phyloP scores from a whole-genome alignment of 2,329 filamentous ascomycete species.

The Daldinia eschscholtzii region DNA sequence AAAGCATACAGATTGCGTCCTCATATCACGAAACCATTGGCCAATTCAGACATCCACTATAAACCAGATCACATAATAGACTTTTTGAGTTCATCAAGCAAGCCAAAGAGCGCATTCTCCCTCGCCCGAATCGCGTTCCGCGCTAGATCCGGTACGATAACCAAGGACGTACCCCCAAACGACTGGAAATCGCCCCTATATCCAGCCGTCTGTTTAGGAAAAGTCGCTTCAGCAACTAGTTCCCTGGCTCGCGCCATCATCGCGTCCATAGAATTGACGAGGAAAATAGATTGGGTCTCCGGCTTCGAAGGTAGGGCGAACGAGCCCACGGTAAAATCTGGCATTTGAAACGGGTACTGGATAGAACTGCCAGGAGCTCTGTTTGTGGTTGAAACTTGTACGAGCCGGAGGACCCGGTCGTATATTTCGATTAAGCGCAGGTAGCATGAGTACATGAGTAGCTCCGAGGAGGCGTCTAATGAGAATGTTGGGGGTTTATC shows the following conservation, averaged over 20 bases:
- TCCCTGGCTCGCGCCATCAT: background rate
- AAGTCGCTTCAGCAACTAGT: background rate
- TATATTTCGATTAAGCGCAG: constrained; percentile 8
- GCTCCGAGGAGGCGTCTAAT: constrained; percentile 7
- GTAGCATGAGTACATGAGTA: constrained; percentile 6
- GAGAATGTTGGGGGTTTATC: background rate
- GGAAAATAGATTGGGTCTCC: background rate
- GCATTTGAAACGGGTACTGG: background rate
- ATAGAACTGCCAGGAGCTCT: background rate
- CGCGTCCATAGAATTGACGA: background rate
- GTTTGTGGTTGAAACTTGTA: background rate
- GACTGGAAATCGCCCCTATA: background rate
- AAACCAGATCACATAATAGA: background rate
- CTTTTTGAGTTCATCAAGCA: background rate
- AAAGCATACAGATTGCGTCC: no score
- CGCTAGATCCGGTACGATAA: background rate
- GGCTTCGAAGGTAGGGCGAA: background rate
- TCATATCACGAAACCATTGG: no score
- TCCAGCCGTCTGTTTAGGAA: background rate
- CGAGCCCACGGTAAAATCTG: background rate
- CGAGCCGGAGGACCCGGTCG: constrained; percentile 4
- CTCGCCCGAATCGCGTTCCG: background rate
- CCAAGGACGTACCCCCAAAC: background rate
- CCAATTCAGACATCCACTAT: background rate
- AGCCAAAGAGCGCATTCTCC: background rate